Conservation (phyloP, 495 filamentous ascomycete genomes). For the Trichoderma asperelloides region DNA sequence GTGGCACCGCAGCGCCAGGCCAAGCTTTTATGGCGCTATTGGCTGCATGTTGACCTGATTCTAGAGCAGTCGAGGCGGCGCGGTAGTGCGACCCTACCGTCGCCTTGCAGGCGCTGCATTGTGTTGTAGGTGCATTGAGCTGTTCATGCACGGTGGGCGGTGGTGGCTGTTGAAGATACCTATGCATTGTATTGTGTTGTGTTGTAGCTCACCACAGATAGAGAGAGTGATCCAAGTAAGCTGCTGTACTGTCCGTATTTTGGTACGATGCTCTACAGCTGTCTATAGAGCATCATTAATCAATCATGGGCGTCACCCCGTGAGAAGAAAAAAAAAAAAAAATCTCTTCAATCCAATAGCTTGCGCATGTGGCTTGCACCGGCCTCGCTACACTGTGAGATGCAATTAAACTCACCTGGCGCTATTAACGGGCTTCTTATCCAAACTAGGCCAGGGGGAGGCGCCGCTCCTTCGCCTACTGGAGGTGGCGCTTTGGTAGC, state of each 20-base stretch:
- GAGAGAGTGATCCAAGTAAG: not conserved
- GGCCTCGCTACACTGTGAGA: not conserved
- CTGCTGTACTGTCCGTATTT: too few relatives aligned
- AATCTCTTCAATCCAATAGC: not conserved
- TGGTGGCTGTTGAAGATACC: too few relatives aligned
- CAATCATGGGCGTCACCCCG: not conserved
- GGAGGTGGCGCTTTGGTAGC: not conserved
- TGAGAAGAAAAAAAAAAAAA: too few relatives aligned
- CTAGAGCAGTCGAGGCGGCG: not conserved
- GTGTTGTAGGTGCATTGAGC: too few relatives aligned
- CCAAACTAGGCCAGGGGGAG: slow-evolving; percentile 2
- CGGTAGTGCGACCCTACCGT: not conserved
- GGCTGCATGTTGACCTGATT: not conserved
- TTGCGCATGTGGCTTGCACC: not conserved
- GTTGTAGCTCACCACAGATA: not conserved
- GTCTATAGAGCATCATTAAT: not conserved
- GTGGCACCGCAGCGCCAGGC: not conserved
- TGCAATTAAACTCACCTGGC: slow-evolving; percentile 8
- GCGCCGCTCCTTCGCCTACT: not conserved
- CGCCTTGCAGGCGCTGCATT: not conserved
- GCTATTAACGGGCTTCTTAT: not conserved
- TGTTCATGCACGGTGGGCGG: too few relatives aligned
- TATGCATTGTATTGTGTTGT: too few relatives aligned
- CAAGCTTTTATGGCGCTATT: not conserved
- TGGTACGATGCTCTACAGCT: too few relatives aligned